Base-by-base conservation (phyloP, 192 early-diverging fungal genomes). In the Thamnidium elegans region DNA sequence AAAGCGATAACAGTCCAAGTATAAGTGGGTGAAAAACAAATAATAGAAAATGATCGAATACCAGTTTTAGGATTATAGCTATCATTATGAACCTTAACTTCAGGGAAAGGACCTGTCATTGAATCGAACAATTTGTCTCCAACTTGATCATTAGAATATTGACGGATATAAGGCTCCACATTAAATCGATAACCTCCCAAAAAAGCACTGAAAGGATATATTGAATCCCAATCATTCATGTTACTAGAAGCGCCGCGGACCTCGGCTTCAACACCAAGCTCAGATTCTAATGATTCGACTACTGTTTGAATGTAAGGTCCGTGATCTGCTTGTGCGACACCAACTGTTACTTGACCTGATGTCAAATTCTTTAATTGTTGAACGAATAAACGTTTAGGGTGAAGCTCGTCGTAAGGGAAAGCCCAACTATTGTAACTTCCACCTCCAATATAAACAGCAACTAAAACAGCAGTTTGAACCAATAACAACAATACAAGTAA, bases 1-100 rank as follows among this genome's bases (percentile, higher is more conserved):
- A 91, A 91, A 0, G 74, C 64, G 11, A 86, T 72, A 7, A 89
- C 84, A 0, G 84, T 87, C 85, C 85, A 89, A 43, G 82, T 80
- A 53, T 82, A 85, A 23, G 74, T 62, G 2, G 78, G 75, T 21
- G 78, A 70, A 10, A 71, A 55, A 45, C 76, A 79, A 7, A 76
- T 34, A 13, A 87, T 50, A 3, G 75, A 58, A 26, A 90, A 66
- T 11, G 71, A 76, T 11, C 81, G 80, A 2, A 76, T 53, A 19
- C 78, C 73, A 31, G 80, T 74, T 19, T 34, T 55, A 3, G 79
- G 56, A 51, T 84, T 78, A 68, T 84, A 83, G 1, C 45, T 65
- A 23, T 74, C 64, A 44, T 79, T 69, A 34, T 75, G 68, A 19
- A 81, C 50, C 11, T 58, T 55, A 20, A 88, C 43, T 17, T 55